A percentile compares a stretch with the other conserved stretches of the same genome.
Evolutionary conservation across 179 eudicot species (phyloP).

Genomic region (Actinidia chinensis): DNA sequence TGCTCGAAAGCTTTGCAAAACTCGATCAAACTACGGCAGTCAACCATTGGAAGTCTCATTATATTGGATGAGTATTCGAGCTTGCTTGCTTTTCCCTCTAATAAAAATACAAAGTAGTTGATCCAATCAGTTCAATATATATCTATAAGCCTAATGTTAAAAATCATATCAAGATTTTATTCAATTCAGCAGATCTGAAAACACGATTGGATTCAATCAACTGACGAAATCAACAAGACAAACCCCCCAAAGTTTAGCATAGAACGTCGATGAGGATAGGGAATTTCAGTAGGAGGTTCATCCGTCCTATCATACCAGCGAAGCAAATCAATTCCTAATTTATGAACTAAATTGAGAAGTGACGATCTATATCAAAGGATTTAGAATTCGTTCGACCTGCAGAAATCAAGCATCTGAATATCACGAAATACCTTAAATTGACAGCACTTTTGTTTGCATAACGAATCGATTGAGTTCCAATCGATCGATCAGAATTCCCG

Average conservation of each 20-base stretch:
- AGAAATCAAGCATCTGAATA: not conserved
- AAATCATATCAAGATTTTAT: not conserved
- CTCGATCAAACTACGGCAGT: slow-evolving; percentile 47
- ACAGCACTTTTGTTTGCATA: not conserved
- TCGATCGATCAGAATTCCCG: not conserved
- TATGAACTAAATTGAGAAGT: not conserved
- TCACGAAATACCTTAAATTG: slow-evolving; percentile 4
- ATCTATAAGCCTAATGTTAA: not conserved
- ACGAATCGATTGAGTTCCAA: not conserved
- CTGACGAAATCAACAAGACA: not conserved
- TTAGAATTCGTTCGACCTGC: not conserved
- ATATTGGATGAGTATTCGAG: not conserved
- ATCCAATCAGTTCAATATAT: not conserved
- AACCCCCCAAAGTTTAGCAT: not conserved
- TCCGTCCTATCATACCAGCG: not conserved
- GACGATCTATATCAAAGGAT: slow-evolving; percentile 4
- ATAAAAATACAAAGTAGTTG: not conserved
- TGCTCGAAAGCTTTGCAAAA: slow-evolving; percentile 45
- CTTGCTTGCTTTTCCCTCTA: not conserved
- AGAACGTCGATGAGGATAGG: not conserved
- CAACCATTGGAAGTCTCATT: slow-evolving; percentile 46
- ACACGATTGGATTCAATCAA: not conserved
- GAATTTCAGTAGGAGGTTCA: too few relatives aligned
- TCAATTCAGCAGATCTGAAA: slow-evolving; percentile 4
- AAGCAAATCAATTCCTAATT: not conserved